Base-by-base conservation (phyloP, 306 rosid species). In the Arachis hypogaea region DNA sequence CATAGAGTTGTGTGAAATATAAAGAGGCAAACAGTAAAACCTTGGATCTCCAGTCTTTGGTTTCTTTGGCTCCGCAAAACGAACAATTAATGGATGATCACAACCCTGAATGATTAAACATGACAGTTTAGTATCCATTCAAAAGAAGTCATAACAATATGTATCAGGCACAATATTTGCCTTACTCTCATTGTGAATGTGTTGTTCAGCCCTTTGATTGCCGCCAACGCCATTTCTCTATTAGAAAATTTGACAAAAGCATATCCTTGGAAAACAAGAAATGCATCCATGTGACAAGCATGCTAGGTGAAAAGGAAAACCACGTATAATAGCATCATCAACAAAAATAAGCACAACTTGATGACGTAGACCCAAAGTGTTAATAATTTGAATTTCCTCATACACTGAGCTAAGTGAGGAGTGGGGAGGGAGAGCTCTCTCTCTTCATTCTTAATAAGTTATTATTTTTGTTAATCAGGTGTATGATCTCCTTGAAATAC, bases 61-160 rank as follows among this genome's bases (percentile, higher is more conserved):
- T 85, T 87, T 94, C 88, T 88, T 94, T 68, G 96, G 96, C 30
- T 89, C 97, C 58, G 96, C 98, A 88, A 88, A 84, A 76, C 97
- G 98, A 85, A 94, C 97, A 85, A 72, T 66, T 71, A 94, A 68
- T 41, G 98, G 95, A 77, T 79, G 85, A 72, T 85, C 85, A 84
- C 96, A 88, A 80, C 97, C 97, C 98, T 94, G 70, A 40, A 56
- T 54, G 59, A 69, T 69, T 30, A 71, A 72, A 65, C 44, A 71
- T 61, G 68, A 55, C 58, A 78, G 73, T 57, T 67, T n/a, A 86
- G 67, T 59, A 42, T 66, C 63, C 81, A 74, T 74, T 71, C 9
- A 47, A 14, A 75, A 75, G 60, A 56, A 81, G 55, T 71, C 9
- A 66, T 75, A 72, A 44, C 41, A 57, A 66, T 43, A 56, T 63